phyloP scores from a whole-genome alignment of 805 yeast genomes.

The Kodamaea leandrae region DNA sequence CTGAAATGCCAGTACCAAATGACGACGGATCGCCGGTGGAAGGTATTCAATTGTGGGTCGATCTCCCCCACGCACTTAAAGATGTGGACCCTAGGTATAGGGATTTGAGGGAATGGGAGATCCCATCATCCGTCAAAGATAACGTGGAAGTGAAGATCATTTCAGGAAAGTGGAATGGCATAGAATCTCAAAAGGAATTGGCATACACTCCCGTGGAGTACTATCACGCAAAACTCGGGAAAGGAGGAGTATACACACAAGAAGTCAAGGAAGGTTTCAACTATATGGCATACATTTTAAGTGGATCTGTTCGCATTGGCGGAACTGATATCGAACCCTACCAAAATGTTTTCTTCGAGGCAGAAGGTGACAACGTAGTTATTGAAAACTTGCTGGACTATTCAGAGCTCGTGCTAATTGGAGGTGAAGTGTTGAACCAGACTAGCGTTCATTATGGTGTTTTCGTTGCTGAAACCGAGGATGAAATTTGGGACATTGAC shows the following conservation, averaged over 20 bases:
- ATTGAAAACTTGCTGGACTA: slow-evolving; percentile 37
- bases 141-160: slow-evolving; percentile 68
- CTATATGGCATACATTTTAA: slow-evolving; percentile 63
- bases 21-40: slow-evolving; percentile 44
- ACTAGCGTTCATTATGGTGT: slow-evolving; percentile 86
- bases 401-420: slow-evolving; percentile 69
- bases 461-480: slow-evolving; percentile 58
- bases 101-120: slow-evolving; percentile 66
- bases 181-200: slow-evolving; percentile 67
- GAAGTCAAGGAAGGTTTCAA: slow-evolving; percentile 59
- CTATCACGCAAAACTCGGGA: slow-evolving; percentile 61
- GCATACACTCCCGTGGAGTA: slow-evolving; percentile 81
- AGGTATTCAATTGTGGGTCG: slow-evolving; percentile 89
- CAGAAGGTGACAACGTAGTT: slow-evolving; percentile 48
- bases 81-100: slow-evolving; percentile 71
- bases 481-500: neutral
- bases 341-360: slow-evolving; percentile 61
- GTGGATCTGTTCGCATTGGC: slow-evolving; percentile 52
- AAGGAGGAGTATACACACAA: slow-evolving; percentile 66
- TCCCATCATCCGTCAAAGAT: slow-evolving; percentile 60
- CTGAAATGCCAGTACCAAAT: slow-evolving; percentile 74
- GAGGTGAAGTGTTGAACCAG: slow-evolving; percentile 74
- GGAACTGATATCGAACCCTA: slow-evolving; percentile 41
- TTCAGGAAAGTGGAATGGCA: slow-evolving; percentile 73
- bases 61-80: slow-evolving; percentile 64